Evolutionary conservation across 2,329 filamentous ascomycete genomes (phyloP), one percentile per base, ranked within the genome.

Genomic region (Curvularia lunata): DNA sequence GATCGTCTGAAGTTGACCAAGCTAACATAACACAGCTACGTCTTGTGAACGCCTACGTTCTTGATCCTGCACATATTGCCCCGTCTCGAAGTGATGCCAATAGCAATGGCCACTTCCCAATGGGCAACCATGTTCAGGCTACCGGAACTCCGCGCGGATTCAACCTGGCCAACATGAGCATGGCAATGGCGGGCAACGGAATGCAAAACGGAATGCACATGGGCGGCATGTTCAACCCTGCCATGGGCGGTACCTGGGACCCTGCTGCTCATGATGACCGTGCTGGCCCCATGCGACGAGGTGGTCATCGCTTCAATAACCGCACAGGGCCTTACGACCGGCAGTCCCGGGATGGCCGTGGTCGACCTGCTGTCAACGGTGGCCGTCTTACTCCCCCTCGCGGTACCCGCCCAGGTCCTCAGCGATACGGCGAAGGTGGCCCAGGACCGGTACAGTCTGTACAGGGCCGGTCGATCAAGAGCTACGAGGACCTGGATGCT

Each of bases 401-500:
- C 70, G 82, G 85, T 37, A 82, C 71, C 37, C 71, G 69, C 51
- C 67, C 64, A 34, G 68, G 69, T 64, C 68, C 80, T 58, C 91
- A 89, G 85, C 89, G 89, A 41, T 90, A 92, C 63, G 89, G 89
- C 2, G 90, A 91, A 48, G 89, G 90, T 38, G 89, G 86, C 23
- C 87, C 89, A 52, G 93, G 92, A 0, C 94, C 95, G 19, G 86
- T 91, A 19, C 93, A 98, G 78, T 94, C 95, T 10, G 92, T 96
- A 0, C 91, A 96, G 66, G 95, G 95, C 5, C 87, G 95, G 56
- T 97, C 91, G 60, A 80, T 99, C 64, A 97, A 96, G 84, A 97
- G 92, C 76, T 99, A 99, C 74, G 96, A 99, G 77, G 95, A 99
- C 74, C 82, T 99, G 23, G 95, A 99, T 79, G 94, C 96, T n/a